These are phyloP conservation scores for Fraxinus sp. DNA, from an alignment of 305 asterid genomes.

Conservation along the genomic window DNA sequence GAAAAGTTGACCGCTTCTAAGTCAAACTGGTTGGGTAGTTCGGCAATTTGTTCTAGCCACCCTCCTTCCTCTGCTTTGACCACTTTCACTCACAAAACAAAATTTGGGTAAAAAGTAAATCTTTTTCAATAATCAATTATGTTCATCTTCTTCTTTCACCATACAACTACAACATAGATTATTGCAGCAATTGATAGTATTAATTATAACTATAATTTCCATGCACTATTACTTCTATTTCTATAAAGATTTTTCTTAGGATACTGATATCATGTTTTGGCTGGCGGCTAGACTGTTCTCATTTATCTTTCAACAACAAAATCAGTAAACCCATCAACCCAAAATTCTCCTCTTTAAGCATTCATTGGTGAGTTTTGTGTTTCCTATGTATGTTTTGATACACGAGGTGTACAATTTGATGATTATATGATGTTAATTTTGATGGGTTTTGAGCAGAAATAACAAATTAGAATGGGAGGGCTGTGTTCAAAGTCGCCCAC, in stretches of 20 bases:
- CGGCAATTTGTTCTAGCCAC: neutral
- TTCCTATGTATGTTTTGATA: neutral
- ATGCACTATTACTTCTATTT: neutral
- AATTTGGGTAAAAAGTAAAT: neutral
- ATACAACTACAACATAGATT: neutral
- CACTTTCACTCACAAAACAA: neutral
- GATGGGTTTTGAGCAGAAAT: neutral
- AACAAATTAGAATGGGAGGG: neutral
- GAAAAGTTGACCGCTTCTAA: neutral
- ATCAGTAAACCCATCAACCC: neutral
- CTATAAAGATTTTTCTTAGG: neutral
- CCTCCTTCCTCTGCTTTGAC: neutral
- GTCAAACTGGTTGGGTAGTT: neutral
- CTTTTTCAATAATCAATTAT: neutral
- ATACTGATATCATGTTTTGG: neutral
- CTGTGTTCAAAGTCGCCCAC: neutral
- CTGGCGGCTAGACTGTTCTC: neutral
- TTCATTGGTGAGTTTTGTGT: constrained; percentile 1
- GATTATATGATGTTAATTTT: neutral
- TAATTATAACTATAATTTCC: neutral
- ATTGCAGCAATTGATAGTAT: neutral
- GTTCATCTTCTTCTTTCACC: neutral
- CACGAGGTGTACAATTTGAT: neutral
- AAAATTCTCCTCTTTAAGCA: neutral
- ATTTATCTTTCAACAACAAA: neutral